Percentiles rank a stretch among this genome's conserved stretches.
Conservation (phyloP, 805 yeast genomes). For the Candida adriatica region DNA sequence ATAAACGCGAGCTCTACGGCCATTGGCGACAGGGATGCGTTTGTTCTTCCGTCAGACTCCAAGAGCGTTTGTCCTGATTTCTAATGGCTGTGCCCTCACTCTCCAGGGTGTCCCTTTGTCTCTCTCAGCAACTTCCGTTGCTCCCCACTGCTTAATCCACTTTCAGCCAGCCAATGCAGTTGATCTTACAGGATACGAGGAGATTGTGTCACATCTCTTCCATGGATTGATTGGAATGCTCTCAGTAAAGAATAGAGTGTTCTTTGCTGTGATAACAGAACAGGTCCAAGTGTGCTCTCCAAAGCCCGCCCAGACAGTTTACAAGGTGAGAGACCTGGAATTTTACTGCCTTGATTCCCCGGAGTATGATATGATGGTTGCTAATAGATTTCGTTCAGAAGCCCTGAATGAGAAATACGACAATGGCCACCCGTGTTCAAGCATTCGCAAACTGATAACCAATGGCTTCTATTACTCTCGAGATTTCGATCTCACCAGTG, state of each 20-base stretch:
- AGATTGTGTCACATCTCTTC: constrained; percentile 28
- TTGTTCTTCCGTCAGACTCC: constrained; percentile 49
- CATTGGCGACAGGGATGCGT: constrained; percentile 10
- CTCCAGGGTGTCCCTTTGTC: constrained; percentile 41
- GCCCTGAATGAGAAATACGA: constrained; percentile 26
- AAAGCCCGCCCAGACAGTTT: constrained; percentile 44
- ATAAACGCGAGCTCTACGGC: too few species aligned
- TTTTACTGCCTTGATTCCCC: constrained; percentile 59
- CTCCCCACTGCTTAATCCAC: constrained; percentile 38
- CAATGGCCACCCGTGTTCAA: constrained; percentile 73
- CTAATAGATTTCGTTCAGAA: constrained; percentile 17
- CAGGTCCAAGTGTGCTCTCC: constrained; percentile 54
- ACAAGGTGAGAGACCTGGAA: constrained; percentile 50
- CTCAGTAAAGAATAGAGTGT: constrained; percentile 45
- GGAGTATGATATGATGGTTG: constrained; percentile 36
- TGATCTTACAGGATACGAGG: constrained; percentile 35
- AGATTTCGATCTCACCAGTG: constrained; percentile 82
- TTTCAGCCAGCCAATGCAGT: constrained; percentile 37
- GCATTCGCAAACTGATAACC: constrained; percentile 61
- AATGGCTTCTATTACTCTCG: constrained; percentile 89
- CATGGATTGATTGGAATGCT: constrained; percentile 60
- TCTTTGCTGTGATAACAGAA: constrained; percentile 52
- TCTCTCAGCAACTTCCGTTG: constrained; percentile 1
- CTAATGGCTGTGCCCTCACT: constrained; percentile 51
- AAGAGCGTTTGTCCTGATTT: constrained; percentile 60